A percentile compares a stretch with the other conserved stretches of the same genome.
phyloP scores from a whole-genome alignment of 345 rosid species.

The Syzygium oleosum region DNA sequence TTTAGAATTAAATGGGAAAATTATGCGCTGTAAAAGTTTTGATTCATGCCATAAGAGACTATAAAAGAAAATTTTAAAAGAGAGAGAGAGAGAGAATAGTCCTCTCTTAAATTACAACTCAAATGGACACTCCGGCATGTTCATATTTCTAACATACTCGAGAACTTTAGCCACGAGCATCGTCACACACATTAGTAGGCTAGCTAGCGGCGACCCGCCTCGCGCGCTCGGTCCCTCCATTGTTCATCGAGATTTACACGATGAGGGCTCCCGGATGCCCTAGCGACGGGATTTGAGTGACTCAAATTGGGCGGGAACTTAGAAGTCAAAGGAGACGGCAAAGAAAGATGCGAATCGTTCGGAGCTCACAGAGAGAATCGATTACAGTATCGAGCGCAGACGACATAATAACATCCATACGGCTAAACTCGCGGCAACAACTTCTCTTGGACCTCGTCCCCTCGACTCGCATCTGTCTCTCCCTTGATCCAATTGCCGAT shows the following conservation, averaged over 20 bases:
- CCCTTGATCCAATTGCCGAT: neutral
- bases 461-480: neutral
- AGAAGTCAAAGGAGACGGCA: neutral
- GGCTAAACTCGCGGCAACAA: neutral
- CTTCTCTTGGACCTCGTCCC: neutral
- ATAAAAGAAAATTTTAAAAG: neutral
- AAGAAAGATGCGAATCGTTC: neutral
- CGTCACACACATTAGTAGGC: neutral
- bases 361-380: neutral
- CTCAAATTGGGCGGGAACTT: neutral
- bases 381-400: neutral
- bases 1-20: neutral
- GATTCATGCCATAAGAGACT: neutral
- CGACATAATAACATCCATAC: neutral
- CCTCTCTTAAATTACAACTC: neutral
- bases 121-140: neutral
- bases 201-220: neutral
- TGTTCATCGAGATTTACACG: neutral
- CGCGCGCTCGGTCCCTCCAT: neutral
- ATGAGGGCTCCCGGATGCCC: neutral
- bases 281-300: fast-evolving
- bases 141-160: neutral
- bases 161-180: neutral
- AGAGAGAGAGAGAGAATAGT: neutral
- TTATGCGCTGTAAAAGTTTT: neutral